A percentile compares a stretch with the other conserved stretches of the same genome.
Conservation (phyloP, 2,329 filamentous ascomycete genomes). For the Corniculantispora saksenae region DNA sequence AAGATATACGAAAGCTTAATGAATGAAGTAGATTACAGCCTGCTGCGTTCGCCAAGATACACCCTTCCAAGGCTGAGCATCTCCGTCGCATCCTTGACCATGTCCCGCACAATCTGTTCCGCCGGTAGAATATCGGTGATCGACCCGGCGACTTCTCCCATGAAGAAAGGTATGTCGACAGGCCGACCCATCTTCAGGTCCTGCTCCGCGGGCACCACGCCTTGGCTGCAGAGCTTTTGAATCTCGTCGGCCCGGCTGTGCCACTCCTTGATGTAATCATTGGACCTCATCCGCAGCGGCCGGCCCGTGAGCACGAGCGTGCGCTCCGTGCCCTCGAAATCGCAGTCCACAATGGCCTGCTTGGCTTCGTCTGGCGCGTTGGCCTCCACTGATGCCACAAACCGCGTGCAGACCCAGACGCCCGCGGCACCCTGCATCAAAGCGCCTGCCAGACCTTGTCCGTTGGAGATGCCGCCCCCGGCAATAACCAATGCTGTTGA, state of each 20-base stretch:
- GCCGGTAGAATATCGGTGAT: slow-evolving; percentile 80
- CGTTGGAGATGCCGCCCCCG: slow-evolving; percentile 84
- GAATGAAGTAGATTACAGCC: slow-evolving; percentile 35
- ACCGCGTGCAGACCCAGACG: slow-evolving; percentile 93
- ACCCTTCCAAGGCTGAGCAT: slow-evolving; percentile 63
- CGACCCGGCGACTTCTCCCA: slow-evolving; percentile 88
- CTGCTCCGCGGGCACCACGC: slow-evolving; percentile 77
- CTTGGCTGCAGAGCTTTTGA: slow-evolving; percentile 70
- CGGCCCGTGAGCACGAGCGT: slow-evolving; percentile 82
- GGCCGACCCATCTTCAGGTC: slow-evolving; percentile 82
- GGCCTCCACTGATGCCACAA: slow-evolving; percentile 84
- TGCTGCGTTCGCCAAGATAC: slow-evolving; percentile 56
- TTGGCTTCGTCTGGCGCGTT: slow-evolving; percentile 81
- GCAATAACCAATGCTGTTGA: slow-evolving; percentile 76
- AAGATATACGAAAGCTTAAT: background rate
- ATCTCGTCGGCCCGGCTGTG: slow-evolving; percentile 75
- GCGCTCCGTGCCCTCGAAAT: slow-evolving; percentile 75
- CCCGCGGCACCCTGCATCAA: slow-evolving; percentile 86
- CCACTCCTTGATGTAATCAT: slow-evolving; percentile 82
- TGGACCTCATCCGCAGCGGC: slow-evolving; percentile 76
- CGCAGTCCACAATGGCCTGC: slow-evolving; percentile 74
- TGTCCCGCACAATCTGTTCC: slow-evolving; percentile 78
- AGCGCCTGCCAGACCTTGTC: slow-evolving; percentile 74
- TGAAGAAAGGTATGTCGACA: slow-evolving; percentile 82
- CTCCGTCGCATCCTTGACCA: slow-evolving; percentile 75